A percentile compares a stretch with the other conserved stretches of the same genome.
Evolutionary conservation across 805 yeast genomes (phyloP).

Genomic region (Starmera dryadoides): DNA sequence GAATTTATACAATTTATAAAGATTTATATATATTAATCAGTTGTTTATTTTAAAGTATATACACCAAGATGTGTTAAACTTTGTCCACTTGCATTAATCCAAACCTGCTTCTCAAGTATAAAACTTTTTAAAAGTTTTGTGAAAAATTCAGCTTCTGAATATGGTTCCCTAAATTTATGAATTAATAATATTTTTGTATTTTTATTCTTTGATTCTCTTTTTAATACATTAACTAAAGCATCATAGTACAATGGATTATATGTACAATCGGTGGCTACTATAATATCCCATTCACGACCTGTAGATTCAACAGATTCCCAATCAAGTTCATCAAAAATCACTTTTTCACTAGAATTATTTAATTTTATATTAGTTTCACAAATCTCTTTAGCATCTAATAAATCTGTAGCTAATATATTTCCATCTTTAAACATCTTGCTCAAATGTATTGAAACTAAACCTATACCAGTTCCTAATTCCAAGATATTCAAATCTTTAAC

Average conservation of each 20-base stretch:
- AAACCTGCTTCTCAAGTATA: conserved; percentile 9
- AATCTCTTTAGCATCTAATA: conserved; percentile 29
- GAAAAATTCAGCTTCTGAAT: conserved; percentile 17
- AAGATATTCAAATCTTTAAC: conserved; percentile 13
- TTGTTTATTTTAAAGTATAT: conserved; percentile 5
- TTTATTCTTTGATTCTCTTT: conserved; percentile 6
- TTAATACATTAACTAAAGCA: conserved; percentile 23
- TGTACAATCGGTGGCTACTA: conserved; percentile 34
- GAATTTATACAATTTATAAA: too few species aligned
- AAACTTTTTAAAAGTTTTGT: conserved; percentile 6
- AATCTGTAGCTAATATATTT: conserved; percentile 26
- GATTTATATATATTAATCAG: too few species aligned
- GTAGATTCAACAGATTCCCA: conserved; percentile 24
- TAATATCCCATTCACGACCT: conserved; percentile 26
- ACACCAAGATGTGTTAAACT: conserved; percentile 16
- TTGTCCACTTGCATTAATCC: conserved; percentile 10
- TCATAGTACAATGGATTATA: conserved; percentile 34
- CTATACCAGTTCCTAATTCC: conserved; percentile 38
- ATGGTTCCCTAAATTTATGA: conserved; percentile 22
- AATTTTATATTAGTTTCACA: conserved; percentile 24
- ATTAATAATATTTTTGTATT: conserved; percentile 12
- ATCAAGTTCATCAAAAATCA: conserved; percentile 25
- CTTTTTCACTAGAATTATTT: conserved; percentile 9
- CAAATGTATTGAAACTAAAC: conserved; percentile 28
- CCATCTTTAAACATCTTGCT: conserved; percentile 14